phyloP scores from a whole-genome alignment of 495 filamentous ascomycete genomes.

The Talaromyces liani region DNA sequence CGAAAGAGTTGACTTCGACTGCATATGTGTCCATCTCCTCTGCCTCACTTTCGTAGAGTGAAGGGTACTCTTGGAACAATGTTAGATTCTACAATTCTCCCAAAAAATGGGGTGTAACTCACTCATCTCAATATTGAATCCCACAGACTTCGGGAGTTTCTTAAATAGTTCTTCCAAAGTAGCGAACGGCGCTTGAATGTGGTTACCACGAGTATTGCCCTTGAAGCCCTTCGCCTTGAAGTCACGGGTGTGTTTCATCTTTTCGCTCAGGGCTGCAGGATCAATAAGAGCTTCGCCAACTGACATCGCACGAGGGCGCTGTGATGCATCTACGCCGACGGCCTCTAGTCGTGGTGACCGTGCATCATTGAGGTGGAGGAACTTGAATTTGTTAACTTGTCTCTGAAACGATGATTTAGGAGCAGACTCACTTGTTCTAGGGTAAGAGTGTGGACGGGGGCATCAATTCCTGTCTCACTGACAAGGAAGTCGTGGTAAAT shows the following conservation, averaged over 20 bases:
- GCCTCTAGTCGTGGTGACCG: conserved; percentile 35
- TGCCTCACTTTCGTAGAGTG: conserved; percentile 88
- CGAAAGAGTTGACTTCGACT: conserved; percentile 94
- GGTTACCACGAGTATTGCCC: conserved; percentile 84
- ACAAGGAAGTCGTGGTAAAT: conserved; percentile 99
- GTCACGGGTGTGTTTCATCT: conserved; percentile 94
- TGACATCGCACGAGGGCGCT: conserved; percentile 49
- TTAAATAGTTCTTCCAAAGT: conserved; percentile 90
- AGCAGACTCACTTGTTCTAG: conserved; percentile 57
- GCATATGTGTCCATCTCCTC: conserved; percentile 97
- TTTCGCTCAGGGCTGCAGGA: conserved; percentile 64
- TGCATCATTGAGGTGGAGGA: conserved; percentile 73
- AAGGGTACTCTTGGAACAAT: conserved; percentile 67
- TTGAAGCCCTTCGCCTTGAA: conserved; percentile 94
- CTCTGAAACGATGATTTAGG: too few relatives aligned
- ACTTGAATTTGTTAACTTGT: conserved; percentile 28
- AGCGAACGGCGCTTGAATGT: conserved; percentile 91
- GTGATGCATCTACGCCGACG: conserved; percentile 12
- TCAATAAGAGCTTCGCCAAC: conserved; percentile 45
- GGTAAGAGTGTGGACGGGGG: conserved; percentile 89
- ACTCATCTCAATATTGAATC: conserved; percentile 98
- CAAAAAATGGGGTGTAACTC: conserved; percentile 17
- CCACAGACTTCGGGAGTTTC: conserved; percentile 69
- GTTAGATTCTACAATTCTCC: conserved; percentile 16
- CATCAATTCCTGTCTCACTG: conserved; percentile 96